Conservation (phyloP, 2,329 filamentous ascomycete genomes). For the Thielaviopsis cerberus region DNA sequence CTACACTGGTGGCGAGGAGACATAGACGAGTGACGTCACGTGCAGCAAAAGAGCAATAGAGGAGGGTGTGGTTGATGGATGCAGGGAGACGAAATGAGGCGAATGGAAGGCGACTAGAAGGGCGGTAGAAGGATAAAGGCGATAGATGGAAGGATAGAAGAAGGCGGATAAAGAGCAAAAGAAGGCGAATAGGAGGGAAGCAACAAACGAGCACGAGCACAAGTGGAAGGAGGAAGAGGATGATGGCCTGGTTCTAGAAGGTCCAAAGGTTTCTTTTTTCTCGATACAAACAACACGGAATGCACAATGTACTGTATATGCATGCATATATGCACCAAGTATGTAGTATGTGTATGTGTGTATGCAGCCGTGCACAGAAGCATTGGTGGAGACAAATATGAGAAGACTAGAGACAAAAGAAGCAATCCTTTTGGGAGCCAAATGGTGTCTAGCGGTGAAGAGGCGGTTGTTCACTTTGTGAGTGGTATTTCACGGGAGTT, state of each 20-base stretch:
- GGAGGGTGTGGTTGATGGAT: neutral
- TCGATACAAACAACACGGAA: neutral
- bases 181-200: neutral
- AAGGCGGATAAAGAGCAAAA: too few relatives aligned
- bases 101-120: neutral
- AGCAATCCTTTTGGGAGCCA: neutral
- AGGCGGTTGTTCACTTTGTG: too few relatives aligned
- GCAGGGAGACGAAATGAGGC: neutral
- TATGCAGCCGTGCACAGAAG: neutral
- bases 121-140: too few relatives aligned
- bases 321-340: neutral
- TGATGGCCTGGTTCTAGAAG: neutral
- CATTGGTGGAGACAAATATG: neutral
- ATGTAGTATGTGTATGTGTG: too few relatives aligned
- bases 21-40: conserved; percentile 1
- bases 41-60: neutral
- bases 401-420: neutral
- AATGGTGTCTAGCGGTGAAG: neutral
- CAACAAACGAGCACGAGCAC: neutral
- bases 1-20: neutral
- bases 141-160: too few relatives aligned
- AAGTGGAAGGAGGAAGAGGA: neutral
- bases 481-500: too few relatives aligned
- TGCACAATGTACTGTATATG: neutral
- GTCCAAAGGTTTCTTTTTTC: neutral